phyloP scores from a whole-genome alignment of 495 filamentous ascomycete species.

The Polyplosphaeria fusca region DNA sequence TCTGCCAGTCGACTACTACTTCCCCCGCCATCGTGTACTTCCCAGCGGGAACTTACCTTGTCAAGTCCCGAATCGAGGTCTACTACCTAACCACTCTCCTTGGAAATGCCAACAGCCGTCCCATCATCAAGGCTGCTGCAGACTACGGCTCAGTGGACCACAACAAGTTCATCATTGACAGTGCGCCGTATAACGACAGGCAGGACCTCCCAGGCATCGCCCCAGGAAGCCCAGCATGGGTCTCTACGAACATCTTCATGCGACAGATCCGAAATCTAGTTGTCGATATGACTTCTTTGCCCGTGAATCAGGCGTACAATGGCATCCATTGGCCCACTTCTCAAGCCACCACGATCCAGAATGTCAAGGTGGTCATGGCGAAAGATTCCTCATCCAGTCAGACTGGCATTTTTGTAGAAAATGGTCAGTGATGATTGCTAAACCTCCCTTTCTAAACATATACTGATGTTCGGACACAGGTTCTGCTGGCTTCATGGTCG shows the following conservation, averaged over 20 bases:
- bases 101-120: constrained; percentile 41
- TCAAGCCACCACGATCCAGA: constrained; percentile 46
- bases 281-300: constrained; percentile 41
- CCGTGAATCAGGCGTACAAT: constrained; percentile 4
- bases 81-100: constrained; percentile 45
- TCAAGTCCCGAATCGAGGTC: constrained; percentile 31
- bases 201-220: too few relatives aligned
- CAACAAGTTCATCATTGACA: constrained; percentile 41
- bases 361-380: constrained; percentile 43
- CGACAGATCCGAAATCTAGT: constrained; percentile 48
- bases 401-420: constrained; percentile 46
- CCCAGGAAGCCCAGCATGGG: constrained; percentile 37
- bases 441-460: not conserved
- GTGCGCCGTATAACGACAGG: constrained; percentile 42
- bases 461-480: constrained; percentile 6
- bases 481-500: constrained; percentile 80
- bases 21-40: constrained; percentile 47
- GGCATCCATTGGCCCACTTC: constrained; percentile 48
- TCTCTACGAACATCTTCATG: constrained; percentile 42
- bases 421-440: constrained; percentile 35
- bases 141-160: constrained; percentile 40
- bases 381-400: constrained; percentile 26
- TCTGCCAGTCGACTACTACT: constrained; percentile 76
- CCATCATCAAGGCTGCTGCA: constrained; percentile 41
- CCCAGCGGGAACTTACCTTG: constrained; percentile 39